Evolutionary conservation across 2,329 filamentous ascomycete genomes (phyloP).

Genomic region (Calonectria henricotiae): DNA sequence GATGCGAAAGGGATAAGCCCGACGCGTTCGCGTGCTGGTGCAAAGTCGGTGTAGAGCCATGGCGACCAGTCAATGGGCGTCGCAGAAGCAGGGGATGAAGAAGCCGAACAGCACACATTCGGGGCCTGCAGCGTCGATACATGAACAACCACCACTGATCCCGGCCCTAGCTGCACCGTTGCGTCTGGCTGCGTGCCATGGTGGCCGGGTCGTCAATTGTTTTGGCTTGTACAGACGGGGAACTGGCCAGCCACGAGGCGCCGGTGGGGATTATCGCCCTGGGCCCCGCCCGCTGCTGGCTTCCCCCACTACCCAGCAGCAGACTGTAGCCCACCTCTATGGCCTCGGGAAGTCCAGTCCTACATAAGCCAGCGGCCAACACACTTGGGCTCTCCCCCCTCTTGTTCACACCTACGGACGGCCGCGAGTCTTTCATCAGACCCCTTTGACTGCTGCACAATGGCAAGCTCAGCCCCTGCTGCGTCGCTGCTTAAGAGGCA

Average conservation of each 20-base stretch:
- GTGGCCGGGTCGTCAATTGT: neutral
- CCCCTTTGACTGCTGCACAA: constrained; percentile 27
- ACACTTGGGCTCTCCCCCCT: constrained; percentile 8
- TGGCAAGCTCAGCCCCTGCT: constrained; percentile 67
- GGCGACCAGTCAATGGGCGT: neutral
- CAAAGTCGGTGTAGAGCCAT: constrained; percentile 34
- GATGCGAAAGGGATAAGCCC: constrained; percentile 12
- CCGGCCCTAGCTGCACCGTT: constrained; percentile 18
- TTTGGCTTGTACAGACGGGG: constrained; percentile 1
- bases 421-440: neutral
- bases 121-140: constrained; percentile 16
- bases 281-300: constrained; percentile 10
- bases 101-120: neutral
- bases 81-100: constrained; percentile 14
- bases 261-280: constrained; percentile 7
- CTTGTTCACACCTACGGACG: constrained; percentile 11
- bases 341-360: constrained; percentile 11
- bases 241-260: constrained; percentile 23
- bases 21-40: constrained; percentile 12
- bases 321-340: constrained; percentile 30
- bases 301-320: constrained; percentile 19
- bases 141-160: constrained; percentile 24
- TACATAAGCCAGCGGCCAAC: constrained; percentile 27
- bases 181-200: constrained; percentile 1
- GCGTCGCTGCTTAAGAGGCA: constrained; percentile 86